Evolutionary conservation across 2,329 filamentous ascomycete species (phyloP), one percentile per base, ranked within the genome.

Genomic region (Boeremia lycopersici): DNA sequence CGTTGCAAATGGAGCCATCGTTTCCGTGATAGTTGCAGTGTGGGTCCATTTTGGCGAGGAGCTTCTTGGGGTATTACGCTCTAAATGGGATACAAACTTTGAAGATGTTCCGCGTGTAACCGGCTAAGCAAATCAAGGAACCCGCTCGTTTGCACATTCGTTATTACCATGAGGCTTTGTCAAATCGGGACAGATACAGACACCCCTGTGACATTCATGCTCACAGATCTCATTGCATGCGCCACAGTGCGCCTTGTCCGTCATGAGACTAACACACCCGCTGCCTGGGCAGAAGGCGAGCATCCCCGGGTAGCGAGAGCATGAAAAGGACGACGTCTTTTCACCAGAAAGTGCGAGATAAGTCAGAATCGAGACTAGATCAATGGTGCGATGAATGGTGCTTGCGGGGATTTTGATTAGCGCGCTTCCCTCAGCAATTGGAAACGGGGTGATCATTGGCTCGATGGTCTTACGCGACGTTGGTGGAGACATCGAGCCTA

Each of bases 271-370:
- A 13, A 53, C 51, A 17, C 39, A 53, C 11, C 44, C 44, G 5
- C 28, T 40, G 44, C 44, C 38, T 4, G 28, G 44, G 44, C 44
- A 53, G 44, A 44, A 49, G 38, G 48, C 13, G 29, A 53, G 28
- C 26, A 31, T 23, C 7, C 4, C 17, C 10, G 29, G 39, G 33
- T 29, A 19, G 9, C 19, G 33, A n/a, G 38, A 17, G 19, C 44
- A 53, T 6, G 17, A 29, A 13, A 4, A 23, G 12, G 31, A 10
- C n/a, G 19, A 13, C 19, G 2, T 25, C 8, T 19, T 19, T 19
- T 28, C 1, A 23, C 5, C 1, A 31, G 26, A 44, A 11, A 6
- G 4, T 13, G 34, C 8, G 11, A 40, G 33, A 40, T 23, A 8
- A 25, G 19, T 40, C 9, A 38, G 8, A 6, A 12, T 23, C 28